These are phyloP conservation scores for Adansonia madagascariensis DNA, from an alignment of 441 rosid species.

Conservation along the genomic window DNA sequence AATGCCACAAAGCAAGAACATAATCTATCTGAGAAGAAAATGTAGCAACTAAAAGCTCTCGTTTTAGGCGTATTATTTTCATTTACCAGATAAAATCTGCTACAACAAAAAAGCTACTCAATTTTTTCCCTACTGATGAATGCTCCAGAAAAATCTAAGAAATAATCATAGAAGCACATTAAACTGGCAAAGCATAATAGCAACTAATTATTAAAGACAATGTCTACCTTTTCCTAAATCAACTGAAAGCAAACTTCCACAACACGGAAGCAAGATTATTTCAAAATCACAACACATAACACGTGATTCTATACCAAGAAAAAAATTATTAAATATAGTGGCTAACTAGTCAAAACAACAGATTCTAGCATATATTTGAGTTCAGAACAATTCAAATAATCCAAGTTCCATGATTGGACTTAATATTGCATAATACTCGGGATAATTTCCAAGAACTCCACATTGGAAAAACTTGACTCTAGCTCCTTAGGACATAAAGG, in stretches of 20 bases:
- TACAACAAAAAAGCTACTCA: neutral
- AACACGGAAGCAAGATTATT: slow-evolving; percentile 1
- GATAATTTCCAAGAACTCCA: neutral
- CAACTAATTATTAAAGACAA: slow-evolving; percentile 15
- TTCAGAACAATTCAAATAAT: slow-evolving; percentile 4
- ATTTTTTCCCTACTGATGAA: neutral
- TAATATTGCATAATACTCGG: neutral
- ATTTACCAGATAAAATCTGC: neutral
- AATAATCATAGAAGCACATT: neutral
- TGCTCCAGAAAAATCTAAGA: neutral
- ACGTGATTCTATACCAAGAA: neutral
- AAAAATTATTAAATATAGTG: neutral
- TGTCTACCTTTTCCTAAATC: slow-evolving; percentile 4
- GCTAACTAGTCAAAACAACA: neutral
- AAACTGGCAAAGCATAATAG: slow-evolving; percentile 4
- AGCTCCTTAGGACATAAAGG: neutral
- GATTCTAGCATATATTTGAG: slow-evolving; percentile 8
- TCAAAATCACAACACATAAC: neutral
- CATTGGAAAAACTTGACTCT: neutral
- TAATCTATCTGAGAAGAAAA: slow-evolving; percentile 14
- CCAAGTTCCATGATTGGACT: neutral
- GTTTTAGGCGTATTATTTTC: neutral
- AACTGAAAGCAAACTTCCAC: slow-evolving; percentile 4
- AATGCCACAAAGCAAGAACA: slow-evolving; percentile 3
- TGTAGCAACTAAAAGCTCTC: slow-evolving; percentile 3